phyloP scores from a whole-genome alignment of 441 rosid genomes.

The Melastoma candidum region DNA sequence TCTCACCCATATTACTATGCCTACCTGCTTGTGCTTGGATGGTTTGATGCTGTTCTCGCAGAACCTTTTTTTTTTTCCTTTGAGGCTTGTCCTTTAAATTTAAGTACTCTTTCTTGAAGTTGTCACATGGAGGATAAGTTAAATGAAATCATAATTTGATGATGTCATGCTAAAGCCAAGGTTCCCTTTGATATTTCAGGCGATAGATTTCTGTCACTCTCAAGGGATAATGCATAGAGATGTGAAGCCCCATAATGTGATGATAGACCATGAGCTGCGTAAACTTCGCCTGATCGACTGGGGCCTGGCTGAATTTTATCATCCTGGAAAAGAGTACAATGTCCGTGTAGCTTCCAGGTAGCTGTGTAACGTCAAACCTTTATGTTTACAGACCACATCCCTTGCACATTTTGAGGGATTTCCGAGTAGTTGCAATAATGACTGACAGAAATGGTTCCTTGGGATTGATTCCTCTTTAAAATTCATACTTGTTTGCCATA shows the following conservation, averaged over 20 bases:
- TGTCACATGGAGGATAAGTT: no score
- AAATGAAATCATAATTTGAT: no score
- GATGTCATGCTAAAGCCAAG: neutral
- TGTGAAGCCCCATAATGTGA: conserved; percentile 95
- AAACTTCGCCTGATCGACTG: conserved; percentile 93
- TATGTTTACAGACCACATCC: neutral
- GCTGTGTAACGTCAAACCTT: neutral
- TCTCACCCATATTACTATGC: neutral
- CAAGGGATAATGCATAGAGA: conserved; percentile 99
- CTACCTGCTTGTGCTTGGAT: no score
- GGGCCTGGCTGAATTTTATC: conserved; percentile 99
- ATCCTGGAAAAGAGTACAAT: conserved; percentile 87
- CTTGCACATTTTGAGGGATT: neutral
- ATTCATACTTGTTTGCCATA: no score
- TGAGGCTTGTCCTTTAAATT: no score
- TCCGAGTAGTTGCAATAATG: neutral
- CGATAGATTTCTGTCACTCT: conserved; percentile 90
- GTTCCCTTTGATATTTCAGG: conserved; percentile 37
- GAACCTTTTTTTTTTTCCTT: no score
- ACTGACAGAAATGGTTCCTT: neutral
- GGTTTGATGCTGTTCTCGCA: no score
- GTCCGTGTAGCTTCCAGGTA: conserved; percentile 98
- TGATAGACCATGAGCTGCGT: conserved; percentile 94
- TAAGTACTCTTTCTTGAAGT: no score
- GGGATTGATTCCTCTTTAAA: no score